Evolutionary conservation across 441 rosid genomes (phyloP).

Genomic region (Adansonia gregorii): DNA sequence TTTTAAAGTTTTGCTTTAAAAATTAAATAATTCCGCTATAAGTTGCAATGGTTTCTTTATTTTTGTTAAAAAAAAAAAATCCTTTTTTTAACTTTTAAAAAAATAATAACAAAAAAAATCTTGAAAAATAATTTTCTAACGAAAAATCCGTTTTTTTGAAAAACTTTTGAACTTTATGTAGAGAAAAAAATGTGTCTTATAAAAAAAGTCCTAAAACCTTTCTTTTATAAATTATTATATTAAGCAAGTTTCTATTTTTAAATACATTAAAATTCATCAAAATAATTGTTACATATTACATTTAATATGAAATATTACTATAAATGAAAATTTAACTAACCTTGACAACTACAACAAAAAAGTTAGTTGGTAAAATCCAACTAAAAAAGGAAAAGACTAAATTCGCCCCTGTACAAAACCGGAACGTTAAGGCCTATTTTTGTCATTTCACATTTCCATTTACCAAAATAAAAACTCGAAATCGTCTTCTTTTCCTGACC

Average conservation of each 20-base stretch:
- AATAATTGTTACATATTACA: no score
- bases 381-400: neutral
- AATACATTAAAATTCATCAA: no score
- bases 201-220: no score
- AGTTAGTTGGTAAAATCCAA: neutral
- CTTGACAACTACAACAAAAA: neutral
- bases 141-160: neutral
- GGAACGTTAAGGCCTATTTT: conserved; percentile 18
- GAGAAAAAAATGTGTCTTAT: no score
- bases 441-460: conserved; percentile 26
- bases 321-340: no score
- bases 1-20: no score
- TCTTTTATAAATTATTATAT: no score
- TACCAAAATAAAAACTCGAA: neutral
- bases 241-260: no score
- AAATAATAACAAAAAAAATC: neutral
- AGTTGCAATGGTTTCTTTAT: no score
- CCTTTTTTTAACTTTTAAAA: neutral
- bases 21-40: no score
- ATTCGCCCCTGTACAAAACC: conserved; percentile 13
- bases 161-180: neutral
- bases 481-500: neutral
- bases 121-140: neutral
- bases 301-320: neutral
- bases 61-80: no score